Evolutionary conservation across 2,329 filamentous ascomycete species (phyloP).

Genomic region (Colletotrichum sp.): DNA sequence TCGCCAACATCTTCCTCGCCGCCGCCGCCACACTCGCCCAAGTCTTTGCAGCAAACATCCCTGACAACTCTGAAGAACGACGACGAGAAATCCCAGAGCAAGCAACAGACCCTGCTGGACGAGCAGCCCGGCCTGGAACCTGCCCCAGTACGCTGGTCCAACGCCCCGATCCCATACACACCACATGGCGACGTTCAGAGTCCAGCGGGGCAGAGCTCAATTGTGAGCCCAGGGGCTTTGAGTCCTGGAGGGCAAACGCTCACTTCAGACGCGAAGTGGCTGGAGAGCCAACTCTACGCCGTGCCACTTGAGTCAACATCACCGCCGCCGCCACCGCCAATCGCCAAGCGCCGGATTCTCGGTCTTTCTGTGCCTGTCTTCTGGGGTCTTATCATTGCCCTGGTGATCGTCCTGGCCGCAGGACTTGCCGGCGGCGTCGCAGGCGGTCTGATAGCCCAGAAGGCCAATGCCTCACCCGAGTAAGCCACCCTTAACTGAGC

Average conservation of each 20-base stretch:
- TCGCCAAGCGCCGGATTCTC: conserved; percentile 6
- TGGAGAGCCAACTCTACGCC: not conserved
- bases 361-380: conserved; percentile 23
- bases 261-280: not conserved
- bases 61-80: not conserved
- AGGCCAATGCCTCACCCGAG: not conserved
- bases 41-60: not conserved
- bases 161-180: not conserved
- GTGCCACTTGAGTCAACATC: not conserved
- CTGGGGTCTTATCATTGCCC: conserved; percentile 18
- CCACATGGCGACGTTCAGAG: not conserved
- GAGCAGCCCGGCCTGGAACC: conserved; percentile 3
- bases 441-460: conserved; percentile 20
- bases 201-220: not conserved
- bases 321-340: not conserved
- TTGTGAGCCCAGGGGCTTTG: not conserved
- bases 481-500: not conserved
- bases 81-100: not conserved
- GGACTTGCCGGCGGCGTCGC: conserved; percentile 24
- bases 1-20: not conserved
- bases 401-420: conserved; percentile 22
- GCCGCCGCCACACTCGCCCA: not conserved
- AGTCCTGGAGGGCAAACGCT: not conserved
- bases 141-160: not conserved
- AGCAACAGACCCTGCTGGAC: not conserved